These are phyloP conservation scores for Anisogramma anomala DNA, from an alignment of 2,329 filamentous ascomycete species.

Conservation along the genomic window DNA sequence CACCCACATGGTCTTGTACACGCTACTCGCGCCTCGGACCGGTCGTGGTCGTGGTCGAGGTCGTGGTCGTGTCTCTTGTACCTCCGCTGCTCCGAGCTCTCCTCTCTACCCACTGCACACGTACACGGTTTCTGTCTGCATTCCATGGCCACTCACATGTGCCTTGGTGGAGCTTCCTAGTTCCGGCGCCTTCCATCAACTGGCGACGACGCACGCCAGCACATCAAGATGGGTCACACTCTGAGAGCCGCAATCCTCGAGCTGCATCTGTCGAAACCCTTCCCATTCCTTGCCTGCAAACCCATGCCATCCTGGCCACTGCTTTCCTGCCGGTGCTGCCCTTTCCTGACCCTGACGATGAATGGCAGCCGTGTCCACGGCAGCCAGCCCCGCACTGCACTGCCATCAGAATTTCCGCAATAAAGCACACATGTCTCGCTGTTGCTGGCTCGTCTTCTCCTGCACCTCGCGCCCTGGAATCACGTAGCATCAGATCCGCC, in stretches of 20 bases:
- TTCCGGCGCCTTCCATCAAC: slow-evolving; percentile 57
- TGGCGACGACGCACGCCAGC: slow-evolving; percentile 80
- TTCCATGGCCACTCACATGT: slow-evolving; percentile 29
- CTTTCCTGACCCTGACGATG: slow-evolving; percentile 22
- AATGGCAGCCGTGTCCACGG: slow-evolving; percentile 11
- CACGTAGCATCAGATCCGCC: slow-evolving; percentile 30
- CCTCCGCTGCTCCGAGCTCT: slow-evolving; percentile 13
- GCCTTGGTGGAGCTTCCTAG: slow-evolving; percentile 51
- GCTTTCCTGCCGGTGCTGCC: slow-evolving; percentile 24
- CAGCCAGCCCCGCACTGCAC: slow-evolving; percentile 38
- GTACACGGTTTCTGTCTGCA: slow-evolving; percentile 13
- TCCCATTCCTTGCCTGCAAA: slow-evolving; percentile 17
- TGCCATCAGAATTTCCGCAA: slow-evolving; percentile 41
- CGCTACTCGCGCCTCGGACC: no score
- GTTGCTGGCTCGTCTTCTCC: slow-evolving; percentile 40
- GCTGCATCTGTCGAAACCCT: slow-evolving; percentile 46
- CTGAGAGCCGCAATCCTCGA: slow-evolving; percentile 54
- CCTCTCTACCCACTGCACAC: no score
- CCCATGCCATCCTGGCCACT: slow-evolving; percentile 27
- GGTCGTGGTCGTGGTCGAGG: no score
- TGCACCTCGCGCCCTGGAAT: slow-evolving; percentile 35
- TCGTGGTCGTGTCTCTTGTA: slow-evolving; percentile 7
- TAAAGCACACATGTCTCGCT: slow-evolving; percentile 55
- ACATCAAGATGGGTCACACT: slow-evolving; percentile 72
- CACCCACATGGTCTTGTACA: slow-evolving; percentile 12